Base-by-base conservation (phyloP, 495 filamentous ascomycete species). In the Aspergillus ostianus region DNA sequence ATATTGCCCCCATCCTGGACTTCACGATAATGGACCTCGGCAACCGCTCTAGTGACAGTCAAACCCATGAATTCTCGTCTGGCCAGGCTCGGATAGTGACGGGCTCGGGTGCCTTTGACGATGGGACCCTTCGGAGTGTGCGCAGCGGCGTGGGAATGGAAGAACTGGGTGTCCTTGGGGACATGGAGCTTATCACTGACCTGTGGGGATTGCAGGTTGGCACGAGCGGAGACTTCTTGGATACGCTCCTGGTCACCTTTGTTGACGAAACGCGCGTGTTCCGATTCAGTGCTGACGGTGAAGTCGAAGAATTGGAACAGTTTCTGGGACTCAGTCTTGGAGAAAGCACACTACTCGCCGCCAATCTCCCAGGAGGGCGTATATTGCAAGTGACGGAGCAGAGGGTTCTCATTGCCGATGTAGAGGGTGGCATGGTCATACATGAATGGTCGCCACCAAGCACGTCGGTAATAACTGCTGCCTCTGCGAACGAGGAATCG, bases 11-110 rank as follows among this genome's bases (percentile, higher is more conserved):
- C 2, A 90, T 98, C 47, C 72, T 97, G 15, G 94, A 99, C 67
- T 96, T 98, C 55, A 88, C 88, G 6, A 84, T 98, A 12, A 95
- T 98, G 90, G 93, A 98, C 67, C 87, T 97, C 79, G 92, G 93
- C 0, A 93, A 88, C 60, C 82, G 91, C 26, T 83, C 87, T 53
- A 85, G 85, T 49, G 90, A 93, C 59, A 86, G 85, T 26, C 85
- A 90, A 44, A 87, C 84, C 0, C 95, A 94, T 63, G 92, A 95
- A 67, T 97, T 87, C 54, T 97, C 92, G 0, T 96, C 93, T 6
- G 95, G 95, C 1, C 95, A 98, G 75, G 93, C 94, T 55, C 83
- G 95, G 29, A 88, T 99, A 56, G 91, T 99, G 9, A 90, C 93
- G 3, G 93, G 90, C 8, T 96, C 93, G 46, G 94, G 94, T 26